phyloP scores from a whole-genome alignment of 768 basidiomycete genomes.

The Lenzites betulinus region DNA sequence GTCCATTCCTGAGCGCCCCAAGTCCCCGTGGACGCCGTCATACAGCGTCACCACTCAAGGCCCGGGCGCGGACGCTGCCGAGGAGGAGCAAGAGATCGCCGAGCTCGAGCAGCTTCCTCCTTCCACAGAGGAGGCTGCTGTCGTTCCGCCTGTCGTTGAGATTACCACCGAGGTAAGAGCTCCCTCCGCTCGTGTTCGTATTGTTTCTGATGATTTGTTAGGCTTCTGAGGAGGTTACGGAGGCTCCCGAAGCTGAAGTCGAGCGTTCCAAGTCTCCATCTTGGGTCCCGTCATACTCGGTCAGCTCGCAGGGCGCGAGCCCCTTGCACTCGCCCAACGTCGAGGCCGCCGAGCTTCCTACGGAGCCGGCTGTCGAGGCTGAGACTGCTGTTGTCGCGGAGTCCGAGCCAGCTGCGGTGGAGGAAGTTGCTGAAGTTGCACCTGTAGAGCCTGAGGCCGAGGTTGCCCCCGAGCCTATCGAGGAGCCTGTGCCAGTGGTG shows the following conservation, averaged over 20 bases:
- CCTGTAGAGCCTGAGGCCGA: background rate
- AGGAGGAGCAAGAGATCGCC: slow-evolving; percentile 23
- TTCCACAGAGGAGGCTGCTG: slow-evolving; percentile 5
- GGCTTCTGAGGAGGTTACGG: slow-evolving; percentile 5
- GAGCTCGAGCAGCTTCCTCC: slow-evolving; percentile 27
- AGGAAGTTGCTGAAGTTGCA: background rate
- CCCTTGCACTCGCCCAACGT: slow-evolving; percentile 21
- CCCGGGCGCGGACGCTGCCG: slow-evolving; percentile 29
- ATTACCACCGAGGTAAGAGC: slow-evolving; percentile 18
- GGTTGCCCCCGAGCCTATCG: slow-evolving; percentile 23
- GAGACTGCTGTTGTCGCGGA: background rate
- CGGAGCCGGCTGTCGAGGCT: slow-evolving; percentile 1
- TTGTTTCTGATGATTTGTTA: background rate
- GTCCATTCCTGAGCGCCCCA: slow-evolving; percentile 40
- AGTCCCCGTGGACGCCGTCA: slow-evolving; percentile 54
- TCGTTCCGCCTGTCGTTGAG: slow-evolving; percentile 10
- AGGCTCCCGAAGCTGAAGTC: background rate
- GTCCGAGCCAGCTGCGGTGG: background rate
- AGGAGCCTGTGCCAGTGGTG: slow-evolving; percentile 5
- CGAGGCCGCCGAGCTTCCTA: slow-evolving; percentile 5
- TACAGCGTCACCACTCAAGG: slow-evolving; percentile 52
- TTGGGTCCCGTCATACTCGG: slow-evolving; percentile 54
- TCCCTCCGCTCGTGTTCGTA: background rate
- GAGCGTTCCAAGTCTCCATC: slow-evolving; percentile 45
- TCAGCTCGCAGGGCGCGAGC: slow-evolving; percentile 42